Evolutionary conservation across 139 green algal species (phyloP).

Genomic region (Raphidocelis subcapitata): DNA sequence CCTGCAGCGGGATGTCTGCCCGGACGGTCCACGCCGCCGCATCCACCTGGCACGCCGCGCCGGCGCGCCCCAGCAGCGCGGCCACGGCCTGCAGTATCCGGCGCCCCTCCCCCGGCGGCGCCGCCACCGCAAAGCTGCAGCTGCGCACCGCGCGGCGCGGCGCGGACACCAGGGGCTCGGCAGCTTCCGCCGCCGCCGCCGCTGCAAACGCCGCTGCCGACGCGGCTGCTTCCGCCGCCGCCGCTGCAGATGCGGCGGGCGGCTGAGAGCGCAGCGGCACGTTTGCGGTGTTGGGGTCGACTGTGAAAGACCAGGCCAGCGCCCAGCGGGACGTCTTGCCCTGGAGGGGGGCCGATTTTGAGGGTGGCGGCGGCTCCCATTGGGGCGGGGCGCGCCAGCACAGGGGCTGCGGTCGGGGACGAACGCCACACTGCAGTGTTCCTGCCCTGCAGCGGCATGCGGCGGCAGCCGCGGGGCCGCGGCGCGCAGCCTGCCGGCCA

Average conservation of each 20-base stretch:
- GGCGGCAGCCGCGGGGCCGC: neutral
- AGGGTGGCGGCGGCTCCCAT: neutral
- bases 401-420: neutral
- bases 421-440: neutral
- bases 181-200: slow-evolving; percentile 7
- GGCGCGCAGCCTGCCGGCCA: neutral
- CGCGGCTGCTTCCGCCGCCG: neutral
- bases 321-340: slow-evolving; percentile 85
- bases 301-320: slow-evolving; percentile 85
- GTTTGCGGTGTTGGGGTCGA: slow-evolving; percentile 40
- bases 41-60: neutral
- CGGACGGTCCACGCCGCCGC: neutral
- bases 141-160: too few species aligned
- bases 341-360: slow-evolving; percentile 24
- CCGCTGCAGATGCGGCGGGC: neutral
- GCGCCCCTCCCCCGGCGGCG: slow-evolving; percentile 6
- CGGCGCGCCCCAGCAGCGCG: slow-evolving; percentile 5
- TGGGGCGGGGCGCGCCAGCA: neutral
- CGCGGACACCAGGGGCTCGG: neutral
- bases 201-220: neutral
- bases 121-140: neutral
- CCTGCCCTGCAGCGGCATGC: too few species aligned
- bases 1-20: neutral
- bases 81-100: slow-evolving; percentile 16
- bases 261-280: slow-evolving; percentile 37